These are phyloP conservation scores for Aspergillus luchuensis DNA, from an alignment of 2,329 filamentous ascomycete genomes.

Conservation along the genomic window DNA sequence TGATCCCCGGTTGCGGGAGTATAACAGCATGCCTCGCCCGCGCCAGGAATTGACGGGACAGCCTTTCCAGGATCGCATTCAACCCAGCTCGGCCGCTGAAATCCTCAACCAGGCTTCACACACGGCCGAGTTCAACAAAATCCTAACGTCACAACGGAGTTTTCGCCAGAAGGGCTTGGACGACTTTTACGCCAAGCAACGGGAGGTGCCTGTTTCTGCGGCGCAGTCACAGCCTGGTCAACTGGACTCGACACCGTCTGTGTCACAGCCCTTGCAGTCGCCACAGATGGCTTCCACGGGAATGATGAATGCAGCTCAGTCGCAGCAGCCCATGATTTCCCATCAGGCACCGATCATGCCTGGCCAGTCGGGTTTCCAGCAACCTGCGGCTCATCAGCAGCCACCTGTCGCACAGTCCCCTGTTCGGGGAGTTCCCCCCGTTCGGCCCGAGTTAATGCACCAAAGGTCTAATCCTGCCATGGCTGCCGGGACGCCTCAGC, in stretches of 20 bases:
- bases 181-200: conserved; percentile 77
- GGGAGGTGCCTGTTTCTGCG: conserved; percentile 69
- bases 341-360: conserved; percentile 51
- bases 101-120: conserved; percentile 84
- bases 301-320: conserved; percentile 37
- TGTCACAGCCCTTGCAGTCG: conserved; percentile 42
- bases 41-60: conserved; percentile 87
- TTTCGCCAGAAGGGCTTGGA: conserved; percentile 79
- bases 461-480: conserved; percentile 63
- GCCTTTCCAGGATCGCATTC: conserved; percentile 82
- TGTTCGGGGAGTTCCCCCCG: conserved; percentile 68
- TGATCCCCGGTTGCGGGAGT: conserved; percentile 76
- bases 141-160: conserved; percentile 75
- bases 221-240: conserved; percentile 31
- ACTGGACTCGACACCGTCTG: conserved; percentile 39
- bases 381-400: conserved; percentile 48
- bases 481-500: conserved; percentile 53
- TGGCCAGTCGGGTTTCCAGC: conserved; percentile 66
- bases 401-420: conserved; percentile 64
- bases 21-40: conserved; percentile 78
- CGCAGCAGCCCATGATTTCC: conserved; percentile 41
- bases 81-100: conserved; percentile 73
- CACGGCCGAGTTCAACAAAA: conserved; percentile 87
- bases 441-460: conserved; percentile 64
- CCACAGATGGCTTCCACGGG: conserved; percentile 39